Conservation (phyloP, 2,329 filamentous ascomycete genomes). For the Penicillium sp. region DNA sequence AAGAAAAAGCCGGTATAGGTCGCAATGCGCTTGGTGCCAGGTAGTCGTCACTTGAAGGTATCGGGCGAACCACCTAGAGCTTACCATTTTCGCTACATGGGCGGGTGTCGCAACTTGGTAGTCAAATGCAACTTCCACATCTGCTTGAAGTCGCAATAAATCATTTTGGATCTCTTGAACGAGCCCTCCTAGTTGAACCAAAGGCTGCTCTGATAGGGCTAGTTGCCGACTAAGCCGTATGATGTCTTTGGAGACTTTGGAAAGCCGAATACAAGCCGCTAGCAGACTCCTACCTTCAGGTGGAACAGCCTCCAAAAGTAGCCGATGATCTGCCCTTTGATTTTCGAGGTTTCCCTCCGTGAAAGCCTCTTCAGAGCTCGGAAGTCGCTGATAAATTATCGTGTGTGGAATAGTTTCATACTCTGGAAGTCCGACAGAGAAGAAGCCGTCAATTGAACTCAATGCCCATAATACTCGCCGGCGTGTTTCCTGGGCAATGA, state of each 20-base stretch:
- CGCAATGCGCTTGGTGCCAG: constrained; percentile 21
- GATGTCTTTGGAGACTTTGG: constrained; percentile 18
- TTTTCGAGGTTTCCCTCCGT: not conserved
- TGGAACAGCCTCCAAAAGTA: not conserved
- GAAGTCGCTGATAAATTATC: constrained; percentile 18
- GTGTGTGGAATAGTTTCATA: constrained; percentile 18
- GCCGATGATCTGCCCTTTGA: not conserved
- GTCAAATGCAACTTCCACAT: constrained; percentile 6
- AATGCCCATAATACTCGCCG: constrained; percentile 20
- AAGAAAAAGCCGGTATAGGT: constrained; percentile 20
- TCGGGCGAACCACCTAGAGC: constrained; percentile 17
- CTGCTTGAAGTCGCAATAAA: constrained; percentile 12
- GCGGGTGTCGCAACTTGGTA: not conserved
- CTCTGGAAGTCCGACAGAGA: constrained; percentile 17
- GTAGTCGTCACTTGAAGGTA: constrained; percentile 14
- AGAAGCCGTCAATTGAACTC: constrained; percentile 13
- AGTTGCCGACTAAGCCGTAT: constrained; percentile 22
- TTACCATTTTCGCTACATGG: not conserved
- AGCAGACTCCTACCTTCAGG: constrained; percentile 6
- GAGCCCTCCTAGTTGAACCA: constrained; percentile 11
- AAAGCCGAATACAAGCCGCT: constrained; percentile 14
- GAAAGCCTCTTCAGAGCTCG: constrained; percentile 11
- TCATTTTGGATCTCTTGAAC: constrained; percentile 18
- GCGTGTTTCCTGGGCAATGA: constrained; percentile 18
- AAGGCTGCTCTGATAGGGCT: constrained; percentile 12